Percentiles rank a stretch among this genome's conserved stretches.
phyloP scores from a whole-genome alignment of 2,329 filamentous ascomycete species.

The Stachybotrys chartarum region DNA sequence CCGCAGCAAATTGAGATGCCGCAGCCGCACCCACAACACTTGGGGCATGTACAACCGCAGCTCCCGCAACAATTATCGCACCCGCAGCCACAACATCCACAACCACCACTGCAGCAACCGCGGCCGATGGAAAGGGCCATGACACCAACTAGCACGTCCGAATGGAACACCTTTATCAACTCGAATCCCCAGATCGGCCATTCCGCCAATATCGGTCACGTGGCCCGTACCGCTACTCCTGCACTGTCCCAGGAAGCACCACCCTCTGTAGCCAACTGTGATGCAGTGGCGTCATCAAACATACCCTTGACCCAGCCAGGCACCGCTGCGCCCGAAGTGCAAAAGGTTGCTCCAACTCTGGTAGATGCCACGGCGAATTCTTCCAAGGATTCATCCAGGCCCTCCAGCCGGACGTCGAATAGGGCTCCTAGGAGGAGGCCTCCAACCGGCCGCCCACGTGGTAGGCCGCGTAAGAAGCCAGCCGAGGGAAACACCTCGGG shows the following conservation, averaged over 20 bases:
- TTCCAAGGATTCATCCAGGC: slow-evolving; percentile 38
- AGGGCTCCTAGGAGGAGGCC: slow-evolving; percentile 23
- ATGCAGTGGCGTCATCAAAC: slow-evolving; percentile 4
- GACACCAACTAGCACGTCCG: slow-evolving; percentile 55
- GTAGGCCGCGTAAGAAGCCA: slow-evolving; percentile 47
- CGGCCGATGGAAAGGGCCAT: slow-evolving; percentile 27
- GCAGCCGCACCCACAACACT: background rate
- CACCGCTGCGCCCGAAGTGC: slow-evolving; percentile 19
- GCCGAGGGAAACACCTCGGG: slow-evolving; percentile 63
- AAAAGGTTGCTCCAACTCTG: slow-evolving; percentile 26
- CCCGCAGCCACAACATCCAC: slow-evolving; percentile 5
- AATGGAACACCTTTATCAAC: slow-evolving; percentile 74
- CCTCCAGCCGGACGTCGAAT: slow-evolving; percentile 53
- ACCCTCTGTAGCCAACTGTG: background rate
- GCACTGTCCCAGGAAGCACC: slow-evolving; percentile 24
- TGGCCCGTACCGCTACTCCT: slow-evolving; percentile 27
- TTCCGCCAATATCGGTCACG: slow-evolving; percentile 14
- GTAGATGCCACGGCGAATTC: slow-evolving; percentile 15
- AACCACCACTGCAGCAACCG: slow-evolving; percentile 4
- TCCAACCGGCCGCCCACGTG: slow-evolving; percentile 48
- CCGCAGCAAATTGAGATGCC: slow-evolving; percentile 7
- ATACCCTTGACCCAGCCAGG: background rate
- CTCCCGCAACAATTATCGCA: slow-evolving; percentile 3
- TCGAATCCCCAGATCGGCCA: slow-evolving; percentile 53
- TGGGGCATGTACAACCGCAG: slow-evolving; percentile 4